phyloP scores from a whole-genome alignment of 1,139 yeast genomes.

The Yamadazyma songkhlaensis region DNA sequence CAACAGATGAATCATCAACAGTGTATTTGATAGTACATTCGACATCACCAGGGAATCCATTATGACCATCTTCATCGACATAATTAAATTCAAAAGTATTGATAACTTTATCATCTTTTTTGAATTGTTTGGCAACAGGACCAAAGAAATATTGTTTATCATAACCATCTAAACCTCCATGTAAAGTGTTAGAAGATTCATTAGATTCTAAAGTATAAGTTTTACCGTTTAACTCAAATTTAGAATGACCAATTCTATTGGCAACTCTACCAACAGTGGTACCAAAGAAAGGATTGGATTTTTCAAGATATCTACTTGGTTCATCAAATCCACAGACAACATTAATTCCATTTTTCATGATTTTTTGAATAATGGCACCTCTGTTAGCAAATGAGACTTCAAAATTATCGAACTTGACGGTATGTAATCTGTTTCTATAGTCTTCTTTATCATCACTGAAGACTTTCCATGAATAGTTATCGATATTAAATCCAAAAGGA shows the following conservation, averaged over 20 bases:
- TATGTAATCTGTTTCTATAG: constrained; percentile 40
- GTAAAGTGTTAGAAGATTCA: constrained; percentile 43
- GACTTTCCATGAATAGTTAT: constrained; percentile 33
- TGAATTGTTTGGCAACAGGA: constrained; percentile 40
- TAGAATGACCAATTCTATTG: constrained; percentile 53
- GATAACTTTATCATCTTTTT: constrained; percentile 19
- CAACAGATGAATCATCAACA: constrained; percentile 27
- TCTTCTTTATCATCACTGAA: constrained; percentile 21
- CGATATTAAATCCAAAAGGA: constrained; percentile 58
- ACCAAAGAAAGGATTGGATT: constrained; percentile 53
- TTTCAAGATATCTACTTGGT: constrained; percentile 32
- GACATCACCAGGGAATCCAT: constrained; percentile 58
- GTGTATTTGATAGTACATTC: constrained; percentile 43
- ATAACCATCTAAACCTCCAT: constrained; percentile 54
- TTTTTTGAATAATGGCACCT: constrained; percentile 51
- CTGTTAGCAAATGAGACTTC: constrained; percentile 46
- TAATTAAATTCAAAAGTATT: constrained; percentile 36
- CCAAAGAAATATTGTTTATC: constrained; percentile 50
- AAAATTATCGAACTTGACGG: constrained; percentile 32
- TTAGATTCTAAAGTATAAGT: constrained; percentile 40
- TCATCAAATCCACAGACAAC: constrained; percentile 34
- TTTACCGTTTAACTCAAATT: constrained; percentile 39
- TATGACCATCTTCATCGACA: constrained; percentile 44
- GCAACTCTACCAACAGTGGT: constrained; percentile 66
- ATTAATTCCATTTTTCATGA: constrained; percentile 31